These are phyloP conservation scores for Leucocoprinus sp. DNA, from an alignment of 768 basidiomycete genomes.

Conservation along the genomic window DNA sequence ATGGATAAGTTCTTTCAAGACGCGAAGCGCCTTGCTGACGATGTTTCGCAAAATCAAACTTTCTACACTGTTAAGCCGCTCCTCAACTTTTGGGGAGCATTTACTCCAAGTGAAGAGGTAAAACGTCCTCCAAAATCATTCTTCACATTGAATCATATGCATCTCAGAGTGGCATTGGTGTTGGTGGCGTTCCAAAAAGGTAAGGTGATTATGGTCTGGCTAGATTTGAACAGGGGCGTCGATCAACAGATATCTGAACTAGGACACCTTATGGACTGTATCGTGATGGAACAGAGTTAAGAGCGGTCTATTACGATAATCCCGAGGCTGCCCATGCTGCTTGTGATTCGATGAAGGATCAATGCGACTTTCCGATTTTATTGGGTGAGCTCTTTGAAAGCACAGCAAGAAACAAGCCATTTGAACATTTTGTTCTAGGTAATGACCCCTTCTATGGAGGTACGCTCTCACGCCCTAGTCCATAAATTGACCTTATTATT, in stretches of 20 bases:
- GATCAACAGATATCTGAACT: background rate
- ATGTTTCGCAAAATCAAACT: slow-evolving; percentile 66
- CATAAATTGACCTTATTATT: too few relatives aligned
- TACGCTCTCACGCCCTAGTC: slow-evolving; percentile 20
- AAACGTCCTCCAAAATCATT: background rate
- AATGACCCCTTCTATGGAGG: slow-evolving; percentile 79
- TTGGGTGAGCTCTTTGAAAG: slow-evolving; percentile 37
- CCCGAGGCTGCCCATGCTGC: slow-evolving; percentile 62
- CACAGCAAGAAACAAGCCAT: background rate
- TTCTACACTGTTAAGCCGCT: slow-evolving; percentile 70
- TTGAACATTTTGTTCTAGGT: slow-evolving; percentile 27
- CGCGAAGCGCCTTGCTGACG: slow-evolving; percentile 55
- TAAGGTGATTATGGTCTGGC: slow-evolving; percentile 22
- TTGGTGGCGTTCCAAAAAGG: slow-evolving; percentile 63
- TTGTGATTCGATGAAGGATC: slow-evolving; percentile 51
- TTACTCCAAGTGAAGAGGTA: slow-evolving; percentile 68
- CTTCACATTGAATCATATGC: background rate
- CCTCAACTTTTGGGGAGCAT: slow-evolving; percentile 78
- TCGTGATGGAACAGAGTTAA: slow-evolving; percentile 68
- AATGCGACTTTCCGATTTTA: slow-evolving; percentile 71
- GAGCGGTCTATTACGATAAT: slow-evolving; percentile 63
- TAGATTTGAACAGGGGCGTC: background rate
- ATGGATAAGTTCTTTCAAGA: slow-evolving; percentile 58
- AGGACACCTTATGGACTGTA: slow-evolving; percentile 75
- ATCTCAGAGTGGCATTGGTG: slow-evolving; percentile 64